Conservation (phyloP, 495 filamentous ascomycete genomes). For the Terfezia claveryi region DNA sequence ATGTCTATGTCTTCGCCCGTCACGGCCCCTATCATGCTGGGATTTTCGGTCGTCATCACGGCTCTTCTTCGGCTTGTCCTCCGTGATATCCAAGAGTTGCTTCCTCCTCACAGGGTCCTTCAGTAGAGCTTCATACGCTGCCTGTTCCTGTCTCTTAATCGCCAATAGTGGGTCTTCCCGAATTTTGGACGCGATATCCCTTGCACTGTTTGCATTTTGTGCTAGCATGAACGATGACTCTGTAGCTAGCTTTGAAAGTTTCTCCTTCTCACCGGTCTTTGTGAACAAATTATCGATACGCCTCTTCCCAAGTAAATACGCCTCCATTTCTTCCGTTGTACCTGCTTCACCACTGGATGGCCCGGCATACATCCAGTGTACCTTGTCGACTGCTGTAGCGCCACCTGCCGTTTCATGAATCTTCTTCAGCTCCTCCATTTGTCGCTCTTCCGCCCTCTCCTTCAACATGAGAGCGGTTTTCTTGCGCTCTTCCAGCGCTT, state of each 20-base stretch:
- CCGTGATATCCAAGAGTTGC: slow-evolving; percentile 42
- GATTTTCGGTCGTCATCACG: slow-evolving; percentile 16
- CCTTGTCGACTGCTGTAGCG: slow-evolving; percentile 45
- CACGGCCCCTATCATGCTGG: slow-evolving; percentile 26
- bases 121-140: slow-evolving; percentile 70
- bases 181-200: slow-evolving; percentile 67
- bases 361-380: slow-evolving; percentile 96
- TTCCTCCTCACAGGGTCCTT: slow-evolving; percentile 55
- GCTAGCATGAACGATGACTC: slow-evolving; percentile 38
- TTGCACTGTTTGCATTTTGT: slow-evolving; percentile 36
- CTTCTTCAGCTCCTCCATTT: slow-evolving; percentile 73
- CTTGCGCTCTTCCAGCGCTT: slow-evolving; percentile 89
- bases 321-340: slow-evolving; percentile 81
- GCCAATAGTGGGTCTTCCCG: slow-evolving; percentile 72
- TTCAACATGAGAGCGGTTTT: slow-evolving; percentile 66
- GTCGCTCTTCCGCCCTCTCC: slow-evolving; percentile 82
- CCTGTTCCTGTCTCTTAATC: slow-evolving; percentile 82
- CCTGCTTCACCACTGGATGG: slow-evolving; percentile 58
- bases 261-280: slow-evolving; percentile 59
- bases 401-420: slow-evolving; percentile 81
- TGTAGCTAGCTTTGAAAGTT: slow-evolving; percentile 58
- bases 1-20: slow-evolving; percentile 31
- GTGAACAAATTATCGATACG: slow-evolving; percentile 64
- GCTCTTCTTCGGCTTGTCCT: slow-evolving; percentile 24
- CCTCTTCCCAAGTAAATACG: slow-evolving; percentile 77